Conservation (phyloP, 768 basidiomycete species). For the Russula sp. region DNA sequence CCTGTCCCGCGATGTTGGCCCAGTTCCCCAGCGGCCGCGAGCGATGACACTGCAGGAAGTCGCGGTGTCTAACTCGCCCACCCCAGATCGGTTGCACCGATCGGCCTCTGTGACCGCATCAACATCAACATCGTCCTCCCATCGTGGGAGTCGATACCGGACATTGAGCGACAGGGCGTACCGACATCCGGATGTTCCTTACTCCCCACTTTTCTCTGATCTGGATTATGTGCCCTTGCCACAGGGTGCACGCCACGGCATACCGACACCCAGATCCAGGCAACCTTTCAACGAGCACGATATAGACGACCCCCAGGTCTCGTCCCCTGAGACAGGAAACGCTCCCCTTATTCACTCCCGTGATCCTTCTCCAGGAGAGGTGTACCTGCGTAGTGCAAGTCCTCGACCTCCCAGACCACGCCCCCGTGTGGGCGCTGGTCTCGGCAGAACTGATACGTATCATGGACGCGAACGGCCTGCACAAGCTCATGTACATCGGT, state of each 20-base stretch:
- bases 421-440: background rate
- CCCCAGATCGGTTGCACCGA: background rate
- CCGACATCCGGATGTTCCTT: slow-evolving; percentile 13
- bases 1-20: background rate
- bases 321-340: background rate
- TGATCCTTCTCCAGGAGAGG: background rate
- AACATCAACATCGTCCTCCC: background rate
- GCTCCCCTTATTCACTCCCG: background rate
- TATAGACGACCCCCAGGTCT: background rate
- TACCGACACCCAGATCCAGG: background rate
- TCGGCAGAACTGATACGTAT: background rate
- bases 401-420: background rate
- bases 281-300: background rate
- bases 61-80: background rate
- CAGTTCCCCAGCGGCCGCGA: background rate
- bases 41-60: background rate
- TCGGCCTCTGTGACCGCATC: background rate
- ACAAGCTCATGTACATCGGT: background rate
- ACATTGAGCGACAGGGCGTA: slow-evolving; percentile 12
- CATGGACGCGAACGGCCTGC: background rate
- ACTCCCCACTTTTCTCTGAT: slow-evolving; percentile 8
- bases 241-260: too few species aligned
- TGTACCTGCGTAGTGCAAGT: background rate
- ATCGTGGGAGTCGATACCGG: background rate
- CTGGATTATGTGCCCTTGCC: background rate